Percentiles rank a stretch among this genome's conserved stretches.
Conservation (phyloP, 805 yeast species). For the Brettanomyces nanus region DNA sequence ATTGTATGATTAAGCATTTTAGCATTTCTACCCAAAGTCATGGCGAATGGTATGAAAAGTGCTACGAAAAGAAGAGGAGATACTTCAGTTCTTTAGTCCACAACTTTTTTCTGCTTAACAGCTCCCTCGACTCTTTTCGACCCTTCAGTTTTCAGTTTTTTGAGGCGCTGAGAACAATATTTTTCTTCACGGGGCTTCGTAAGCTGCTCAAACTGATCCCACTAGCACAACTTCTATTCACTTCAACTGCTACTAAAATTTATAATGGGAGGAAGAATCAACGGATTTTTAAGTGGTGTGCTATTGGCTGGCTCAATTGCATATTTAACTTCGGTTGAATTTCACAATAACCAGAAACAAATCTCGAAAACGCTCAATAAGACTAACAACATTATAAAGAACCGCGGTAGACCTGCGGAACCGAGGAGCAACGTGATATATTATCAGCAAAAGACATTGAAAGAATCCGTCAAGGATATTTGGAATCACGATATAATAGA, state of each 20-base stretch:
- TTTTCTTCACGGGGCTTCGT: too few species aligned
- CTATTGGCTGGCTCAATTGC: constrained; percentile 55
- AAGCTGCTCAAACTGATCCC: too few species aligned
- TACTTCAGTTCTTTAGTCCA: too few species aligned
- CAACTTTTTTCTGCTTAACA: too few species aligned
- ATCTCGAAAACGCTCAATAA: constrained; percentile 40
- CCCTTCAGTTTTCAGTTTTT: too few species aligned
- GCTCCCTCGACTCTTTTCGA: too few species aligned
- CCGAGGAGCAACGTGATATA: constrained; percentile 36
- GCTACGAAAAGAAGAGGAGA: too few species aligned
- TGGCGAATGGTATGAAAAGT: too few species aligned
- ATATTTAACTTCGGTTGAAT: constrained; percentile 51
- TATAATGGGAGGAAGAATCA: constrained; percentile 36
- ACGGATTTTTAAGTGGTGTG: constrained; percentile 53
- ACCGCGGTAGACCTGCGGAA: constrained; percentile 41
- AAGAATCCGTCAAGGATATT: constrained; percentile 63
- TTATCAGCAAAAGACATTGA: constrained; percentile 38
- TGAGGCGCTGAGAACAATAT: not conserved
- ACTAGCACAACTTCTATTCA: not conserved
- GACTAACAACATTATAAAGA: constrained; percentile 42
- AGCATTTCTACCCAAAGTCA: constrained; percentile 34
- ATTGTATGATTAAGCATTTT: constrained; percentile 49
- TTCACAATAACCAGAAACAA: constrained; percentile 37
- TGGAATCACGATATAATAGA: constrained; percentile 71
- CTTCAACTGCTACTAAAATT: too few species aligned